Conservation (phyloP, 148 eudicot genomes). For the Vaccinium darrowii region DNA sequence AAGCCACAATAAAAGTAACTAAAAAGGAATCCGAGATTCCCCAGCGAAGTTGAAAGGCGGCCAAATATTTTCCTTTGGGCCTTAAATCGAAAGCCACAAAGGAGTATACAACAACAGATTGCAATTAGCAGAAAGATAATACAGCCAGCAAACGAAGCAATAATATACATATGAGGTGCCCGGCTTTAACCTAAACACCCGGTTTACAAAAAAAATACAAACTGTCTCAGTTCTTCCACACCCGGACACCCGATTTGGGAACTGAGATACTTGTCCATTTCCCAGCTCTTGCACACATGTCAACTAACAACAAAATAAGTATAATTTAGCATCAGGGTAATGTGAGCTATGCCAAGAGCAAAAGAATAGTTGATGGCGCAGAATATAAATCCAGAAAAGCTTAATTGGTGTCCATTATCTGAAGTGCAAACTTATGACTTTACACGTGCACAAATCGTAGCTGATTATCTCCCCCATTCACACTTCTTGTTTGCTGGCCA, state of each 20-base stretch:
- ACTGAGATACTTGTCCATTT: too few species aligned
- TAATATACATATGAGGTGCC: not conserved
- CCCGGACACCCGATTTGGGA: too few species aligned
- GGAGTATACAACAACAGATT: not conserved
- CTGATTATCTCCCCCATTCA: too few species aligned
- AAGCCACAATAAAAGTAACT: not conserved
- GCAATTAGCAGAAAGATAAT: not conserved
- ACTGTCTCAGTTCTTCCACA: too few species aligned
- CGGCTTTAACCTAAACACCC: not conserved
- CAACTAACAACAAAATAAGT: not conserved
- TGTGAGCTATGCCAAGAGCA: not conserved
- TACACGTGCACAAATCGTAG: too few species aligned
- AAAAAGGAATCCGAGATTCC: not conserved
- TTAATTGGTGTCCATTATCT: too few species aligned
- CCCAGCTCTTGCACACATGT: too few species aligned
- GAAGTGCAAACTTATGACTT: too few species aligned
- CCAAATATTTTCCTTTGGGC: not conserved
- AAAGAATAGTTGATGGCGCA: not conserved
- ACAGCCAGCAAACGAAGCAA: not conserved
- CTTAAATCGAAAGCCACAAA: not conserved
- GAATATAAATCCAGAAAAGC: too few species aligned
- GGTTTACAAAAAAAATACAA: not conserved
- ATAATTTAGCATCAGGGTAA: slow-evolving; percentile 2
- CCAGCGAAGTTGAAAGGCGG: not conserved
- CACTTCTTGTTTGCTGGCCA: too few species aligned